A percentile compares a stretch with the other conserved stretches of the same genome.
Conservation (phyloP, 768 basidiomycete genomes). For the Trichaptum fuscoviolaceum region DNA sequence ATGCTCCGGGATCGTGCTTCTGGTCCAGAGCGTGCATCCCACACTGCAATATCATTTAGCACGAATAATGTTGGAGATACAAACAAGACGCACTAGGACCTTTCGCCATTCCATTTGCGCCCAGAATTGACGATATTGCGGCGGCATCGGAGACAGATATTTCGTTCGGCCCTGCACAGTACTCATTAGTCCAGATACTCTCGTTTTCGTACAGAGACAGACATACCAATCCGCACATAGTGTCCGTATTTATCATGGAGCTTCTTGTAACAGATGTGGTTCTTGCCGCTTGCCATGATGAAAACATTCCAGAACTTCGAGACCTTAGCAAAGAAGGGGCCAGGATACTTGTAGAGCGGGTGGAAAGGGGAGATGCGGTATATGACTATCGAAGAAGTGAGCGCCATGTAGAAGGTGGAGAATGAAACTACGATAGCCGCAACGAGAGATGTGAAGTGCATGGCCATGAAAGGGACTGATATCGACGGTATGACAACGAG, state of each 20-base stretch:
- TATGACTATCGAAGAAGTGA: slow-evolving; percentile 18
- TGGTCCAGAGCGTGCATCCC: slow-evolving; percentile 43
- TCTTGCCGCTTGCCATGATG: slow-evolving; percentile 33
- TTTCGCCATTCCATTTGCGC: slow-evolving; percentile 47
- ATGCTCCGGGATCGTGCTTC: slow-evolving; percentile 27
- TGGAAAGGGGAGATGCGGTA: slow-evolving; percentile 52
- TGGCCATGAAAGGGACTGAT: too few relatives aligned
- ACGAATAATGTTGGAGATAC: not conserved
- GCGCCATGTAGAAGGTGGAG: slow-evolving; percentile 26
- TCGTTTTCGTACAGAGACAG: slow-evolving; percentile 1
- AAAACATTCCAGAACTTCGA: slow-evolving; percentile 35
- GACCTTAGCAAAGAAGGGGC: slow-evolving; percentile 39
- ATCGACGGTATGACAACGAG: too few relatives aligned
- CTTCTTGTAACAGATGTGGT: slow-evolving; percentile 38
- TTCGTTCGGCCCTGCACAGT: slow-evolving; percentile 49
- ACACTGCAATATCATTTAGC: slow-evolving; percentile 29
- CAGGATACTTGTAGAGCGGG: slow-evolving; percentile 46
- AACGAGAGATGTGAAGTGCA: slow-evolving; percentile 28
- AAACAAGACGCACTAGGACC: slow-evolving; percentile 29
- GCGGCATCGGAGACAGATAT: slow-evolving; percentile 43
- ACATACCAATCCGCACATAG: slow-evolving; percentile 51
- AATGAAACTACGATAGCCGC: slow-evolving; percentile 15
- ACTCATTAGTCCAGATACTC: slow-evolving; percentile 7
- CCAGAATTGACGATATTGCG: slow-evolving; percentile 43
- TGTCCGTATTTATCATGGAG: slow-evolving; percentile 55